Percentiles rank a stretch among this genome's conserved stretches.
Evolutionary conservation across 345 rosid species (phyloP).

Genomic region (sweet orange (Citrus sinensis)): DVS_A1.0 CM039163.1:27604001-27604500

Average conservation of each 20-base stretch:
- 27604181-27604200: neutral
- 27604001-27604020: neutral
- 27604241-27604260: slow-evolving; percentile 36
- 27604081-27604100: neutral
- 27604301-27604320: slow-evolving; percentile 53
- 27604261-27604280: slow-evolving; percentile 78
- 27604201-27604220: no score
- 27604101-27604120: neutral
- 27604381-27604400: slow-evolving; percentile 29
- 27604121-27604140: neutral
- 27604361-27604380: slow-evolving; percentile 41
- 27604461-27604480: slow-evolving; percentile 59
- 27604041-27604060: neutral
- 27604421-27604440: slow-evolving; percentile 44
- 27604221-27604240: slow-evolving; percentile 63
- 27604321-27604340: slow-evolving; percentile 69
- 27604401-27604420: slow-evolving; percentile 47
- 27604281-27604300: slow-evolving; percentile 80
- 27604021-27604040: neutral
- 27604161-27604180: neutral
- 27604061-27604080: neutral
- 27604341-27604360: slow-evolving; percentile 66
- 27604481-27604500: slow-evolving; percentile 39
- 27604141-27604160: neutral
- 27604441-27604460: slow-evolving; percentile 74